Percentiles rank a stretch among this genome's conserved stretches.
These are phyloP conservation scores for Cucurbitaria berberidis DNA, from an alignment of 2,329 filamentous ascomycete genomes.

Conservation along the genomic window DNA sequence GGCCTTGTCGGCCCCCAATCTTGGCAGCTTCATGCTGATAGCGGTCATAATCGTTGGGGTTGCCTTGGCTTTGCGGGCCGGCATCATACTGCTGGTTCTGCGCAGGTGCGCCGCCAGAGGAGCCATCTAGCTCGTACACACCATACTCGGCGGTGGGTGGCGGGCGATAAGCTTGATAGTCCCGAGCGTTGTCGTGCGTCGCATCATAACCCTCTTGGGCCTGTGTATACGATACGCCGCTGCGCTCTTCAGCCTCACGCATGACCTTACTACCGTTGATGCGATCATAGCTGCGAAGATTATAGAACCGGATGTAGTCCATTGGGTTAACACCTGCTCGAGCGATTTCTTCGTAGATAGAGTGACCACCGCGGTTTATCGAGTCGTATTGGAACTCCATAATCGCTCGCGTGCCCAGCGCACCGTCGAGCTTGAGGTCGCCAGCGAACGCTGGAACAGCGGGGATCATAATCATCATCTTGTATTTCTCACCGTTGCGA, in stretches of 20 bases:
- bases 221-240: slow-evolving; percentile 71
- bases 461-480: slow-evolving; percentile 78
- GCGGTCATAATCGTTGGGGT: slow-evolving; percentile 61
- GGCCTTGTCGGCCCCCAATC: slow-evolving; percentile 54
- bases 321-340: slow-evolving; percentile 71
- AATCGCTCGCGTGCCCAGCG: slow-evolving; percentile 79
- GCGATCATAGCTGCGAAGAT: slow-evolving; percentile 82
- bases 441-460: slow-evolving; percentile 83
- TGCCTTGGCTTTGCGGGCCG: slow-evolving; percentile 30
- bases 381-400: slow-evolving; percentile 84
- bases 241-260: slow-evolving; percentile 64
- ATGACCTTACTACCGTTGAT: slow-evolving; percentile 74
- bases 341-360: slow-evolving; percentile 75
- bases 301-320: slow-evolving; percentile 83
- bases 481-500: slow-evolving; percentile 69
- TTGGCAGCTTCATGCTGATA: slow-evolving; percentile 74
- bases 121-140: slow-evolving; percentile 42
- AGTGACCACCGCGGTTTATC: slow-evolving; percentile 77
- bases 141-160: slow-evolving; percentile 47
- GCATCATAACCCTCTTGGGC: slow-evolving; percentile 70
- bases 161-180: slow-evolving; percentile 45
- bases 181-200: slow-evolving; percentile 50
- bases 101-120: slow-evolving; percentile 16
- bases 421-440: slow-evolving; percentile 74
- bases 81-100: slow-evolving; percentile 29